These are phyloP conservation scores for Davidsoniella virescens DNA, from an alignment of 2,329 filamentous ascomycete genomes.

Conservation along the genomic window DNA sequence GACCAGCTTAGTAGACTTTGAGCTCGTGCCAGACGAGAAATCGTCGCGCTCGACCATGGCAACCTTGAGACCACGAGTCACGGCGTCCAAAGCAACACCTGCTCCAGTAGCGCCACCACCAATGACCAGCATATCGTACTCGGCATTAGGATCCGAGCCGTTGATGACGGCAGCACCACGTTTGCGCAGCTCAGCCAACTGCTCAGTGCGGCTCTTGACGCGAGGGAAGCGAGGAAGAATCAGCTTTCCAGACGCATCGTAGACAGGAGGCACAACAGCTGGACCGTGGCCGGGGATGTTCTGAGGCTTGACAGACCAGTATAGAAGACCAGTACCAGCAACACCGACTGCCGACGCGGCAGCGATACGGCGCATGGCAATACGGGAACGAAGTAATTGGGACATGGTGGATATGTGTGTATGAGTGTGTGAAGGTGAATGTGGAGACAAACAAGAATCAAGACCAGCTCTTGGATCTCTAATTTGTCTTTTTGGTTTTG, in stretches of 20 bases:
- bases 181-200: slow-evolving; percentile 44
- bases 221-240: slow-evolving; percentile 49
- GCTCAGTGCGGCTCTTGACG: slow-evolving; percentile 44
- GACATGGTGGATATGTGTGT: slow-evolving; percentile 2
- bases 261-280: slow-evolving; percentile 53
- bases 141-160: slow-evolving; percentile 19
- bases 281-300: slow-evolving; percentile 56
- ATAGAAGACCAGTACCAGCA: slow-evolving; percentile 28
- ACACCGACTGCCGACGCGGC: slow-evolving; percentile 27
- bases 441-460: not conserved
- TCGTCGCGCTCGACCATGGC: slow-evolving; percentile 58
- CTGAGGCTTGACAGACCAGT: slow-evolving; percentile 47
- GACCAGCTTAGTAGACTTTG: slow-evolving; percentile 64
- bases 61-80: slow-evolving; percentile 53
- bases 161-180: slow-evolving; percentile 16
- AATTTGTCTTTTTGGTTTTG: no score
- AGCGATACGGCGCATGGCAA: slow-evolving; percentile 26
- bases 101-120: slow-evolving; percentile 56
- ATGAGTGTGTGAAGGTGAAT: not conserved
- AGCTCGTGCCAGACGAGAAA: slow-evolving; percentile 57
- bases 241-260: slow-evolving; percentile 51
- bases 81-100: slow-evolving; percentile 56
- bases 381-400: slow-evolving; percentile 10
- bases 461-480: not conserved
- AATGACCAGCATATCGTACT: slow-evolving; percentile 55